These are phyloP conservation scores for Xenosphaeropsis pyriputrescens DNA, from an alignment of 2,329 filamentous ascomycete genomes.

Conservation along the genomic window DNA sequence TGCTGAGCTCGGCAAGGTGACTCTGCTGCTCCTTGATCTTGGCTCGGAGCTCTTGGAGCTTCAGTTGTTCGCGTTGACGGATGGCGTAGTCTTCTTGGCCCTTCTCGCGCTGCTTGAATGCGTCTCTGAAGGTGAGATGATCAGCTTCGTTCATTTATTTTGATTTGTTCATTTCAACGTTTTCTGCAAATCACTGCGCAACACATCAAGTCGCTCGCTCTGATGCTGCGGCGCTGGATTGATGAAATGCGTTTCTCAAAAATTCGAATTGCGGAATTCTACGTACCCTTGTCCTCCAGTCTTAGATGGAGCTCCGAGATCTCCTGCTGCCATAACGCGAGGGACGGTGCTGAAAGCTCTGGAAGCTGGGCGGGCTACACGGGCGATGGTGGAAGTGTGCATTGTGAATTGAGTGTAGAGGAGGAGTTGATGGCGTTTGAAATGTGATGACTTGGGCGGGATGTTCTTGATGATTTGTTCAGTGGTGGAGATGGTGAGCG, in stretches of 20 bases:
- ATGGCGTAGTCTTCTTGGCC: constrained; percentile 79
- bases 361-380: constrained; percentile 30
- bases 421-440: background rate
- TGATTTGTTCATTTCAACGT: too few species aligned
- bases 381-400: constrained; percentile 44
- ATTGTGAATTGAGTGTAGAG: constrained; percentile 28
- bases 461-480: constrained; percentile 3
- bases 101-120: constrained; percentile 84
- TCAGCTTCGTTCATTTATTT: background rate
- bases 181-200: background rate
- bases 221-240: constrained; percentile 78
- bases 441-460: constrained; percentile 3
- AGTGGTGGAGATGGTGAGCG: background rate
- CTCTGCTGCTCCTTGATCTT: constrained; percentile 64
- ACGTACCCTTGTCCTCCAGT: constrained; percentile 10
- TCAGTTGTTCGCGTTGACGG: constrained; percentile 76
- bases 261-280: background rate
- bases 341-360: constrained; percentile 25
- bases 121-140: constrained; percentile 43
- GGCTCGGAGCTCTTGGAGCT: constrained; percentile 64
- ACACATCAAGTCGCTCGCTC: constrained; percentile 42
- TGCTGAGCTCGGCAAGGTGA: constrained; percentile 72
- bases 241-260: background rate
- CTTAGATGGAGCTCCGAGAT: constrained; percentile 22
- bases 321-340: constrained; percentile 48